These are phyloP conservation scores for Paecilomyces dactylethromorphus DNA, from an alignment of 2,329 filamentous ascomycete species.

Conservation along the genomic window DNA sequence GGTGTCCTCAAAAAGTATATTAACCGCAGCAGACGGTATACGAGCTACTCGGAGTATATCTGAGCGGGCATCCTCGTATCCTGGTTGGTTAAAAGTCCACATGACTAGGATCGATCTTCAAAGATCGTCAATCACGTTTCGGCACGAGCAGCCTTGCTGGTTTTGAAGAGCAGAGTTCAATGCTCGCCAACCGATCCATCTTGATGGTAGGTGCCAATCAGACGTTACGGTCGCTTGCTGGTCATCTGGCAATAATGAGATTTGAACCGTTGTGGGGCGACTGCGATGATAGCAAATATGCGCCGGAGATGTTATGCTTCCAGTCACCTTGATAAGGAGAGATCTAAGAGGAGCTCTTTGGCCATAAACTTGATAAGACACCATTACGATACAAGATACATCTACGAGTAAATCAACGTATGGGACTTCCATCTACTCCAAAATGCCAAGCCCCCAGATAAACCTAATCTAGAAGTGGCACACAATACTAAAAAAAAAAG, in stretches of 20 bases:
- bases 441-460: not conserved
- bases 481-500: not conserved
- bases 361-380: not conserved
- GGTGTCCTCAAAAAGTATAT: not conserved
- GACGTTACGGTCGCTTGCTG: not conserved
- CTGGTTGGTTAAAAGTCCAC: not conserved
- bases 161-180: not conserved
- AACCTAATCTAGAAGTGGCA: not conserved
- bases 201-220: not conserved
- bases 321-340: too few relatives aligned
- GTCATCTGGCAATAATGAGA: not conserved
- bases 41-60: not conserved
- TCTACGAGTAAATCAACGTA: not conserved
- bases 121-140: not conserved
- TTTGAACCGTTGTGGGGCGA: not conserved
- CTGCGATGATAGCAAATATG: slow-evolving; percentile 7
- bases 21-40: not conserved
- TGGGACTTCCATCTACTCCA: not conserved
- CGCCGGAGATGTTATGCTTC: not conserved
- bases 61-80: not conserved
- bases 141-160: not conserved
- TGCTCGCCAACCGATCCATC: not conserved
- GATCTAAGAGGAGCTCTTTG: too few relatives aligned
- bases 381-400: not conserved
- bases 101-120: not conserved